These are phyloP conservation scores for Xylariales sp. DNA, from an alignment of 2,329 filamentous ascomycete species.

Conservation along the genomic window DNA sequence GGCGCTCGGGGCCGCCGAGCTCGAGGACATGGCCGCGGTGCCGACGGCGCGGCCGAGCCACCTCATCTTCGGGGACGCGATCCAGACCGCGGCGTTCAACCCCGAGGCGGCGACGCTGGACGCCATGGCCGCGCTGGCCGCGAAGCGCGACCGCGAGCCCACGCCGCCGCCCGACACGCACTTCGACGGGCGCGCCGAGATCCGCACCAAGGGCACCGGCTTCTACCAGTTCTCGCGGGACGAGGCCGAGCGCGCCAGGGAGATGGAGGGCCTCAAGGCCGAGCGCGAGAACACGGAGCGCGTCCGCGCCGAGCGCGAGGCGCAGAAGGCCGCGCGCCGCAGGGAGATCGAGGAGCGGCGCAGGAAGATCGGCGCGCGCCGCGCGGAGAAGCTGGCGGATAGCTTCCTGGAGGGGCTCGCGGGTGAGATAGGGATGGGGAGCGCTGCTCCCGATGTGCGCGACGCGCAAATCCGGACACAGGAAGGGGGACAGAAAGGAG, in stretches of 20 bases:
- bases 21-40: slow-evolving; percentile 76
- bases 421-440: slow-evolving; percentile 42
- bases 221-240: slow-evolving; percentile 92
- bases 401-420: slow-evolving; percentile 53
- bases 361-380: slow-evolving; percentile 69
- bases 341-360: slow-evolving; percentile 73
- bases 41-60: slow-evolving; percentile 68
- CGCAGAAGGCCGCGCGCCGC: slow-evolving; percentile 70
- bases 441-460: too few species aligned
- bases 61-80: slow-evolving; percentile 85
- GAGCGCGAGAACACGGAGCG: slow-evolving; percentile 69
- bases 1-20: slow-evolving; percentile 67
- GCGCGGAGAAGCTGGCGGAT: slow-evolving; percentile 53
- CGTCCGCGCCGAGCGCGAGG: slow-evolving; percentile 73
- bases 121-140: slow-evolving; percentile 82
- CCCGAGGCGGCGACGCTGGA: slow-evolving; percentile 70
- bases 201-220: slow-evolving; percentile 86
- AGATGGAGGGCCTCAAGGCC: slow-evolving; percentile 84
- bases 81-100: slow-evolving; percentile 86
- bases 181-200: slow-evolving; percentile 87
- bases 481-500: neutral
- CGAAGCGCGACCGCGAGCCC: slow-evolving; percentile 79
- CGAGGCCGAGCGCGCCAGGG: slow-evolving; percentile 66
- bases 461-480: neutral
- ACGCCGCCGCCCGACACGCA: slow-evolving; percentile 85